These are phyloP conservation scores for Ceratocystis papillata DNA, from an alignment of 2,329 filamentous ascomycete genomes.

Conservation along the genomic window DNA sequence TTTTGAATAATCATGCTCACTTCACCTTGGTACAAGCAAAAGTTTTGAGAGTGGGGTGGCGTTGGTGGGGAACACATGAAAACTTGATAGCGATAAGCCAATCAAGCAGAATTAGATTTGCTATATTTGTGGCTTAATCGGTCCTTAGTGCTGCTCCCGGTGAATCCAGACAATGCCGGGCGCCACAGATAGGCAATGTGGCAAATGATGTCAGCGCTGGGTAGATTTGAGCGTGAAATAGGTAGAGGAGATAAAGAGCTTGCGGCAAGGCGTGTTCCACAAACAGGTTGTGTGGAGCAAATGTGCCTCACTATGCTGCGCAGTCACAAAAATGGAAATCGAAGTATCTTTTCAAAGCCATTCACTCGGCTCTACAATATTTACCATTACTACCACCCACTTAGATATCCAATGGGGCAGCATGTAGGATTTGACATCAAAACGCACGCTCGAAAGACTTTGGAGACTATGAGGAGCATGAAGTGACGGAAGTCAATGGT, in stretches of 20 bases:
- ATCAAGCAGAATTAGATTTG: slow-evolving; percentile 19
- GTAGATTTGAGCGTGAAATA: background rate
- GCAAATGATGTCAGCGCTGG: slow-evolving; percentile 7
- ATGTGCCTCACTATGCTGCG: background rate
- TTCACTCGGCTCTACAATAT: too few species aligned
- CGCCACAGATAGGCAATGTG: slow-evolving; percentile 8
- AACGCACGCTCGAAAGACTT: too few species aligned
- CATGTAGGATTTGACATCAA: too few species aligned
- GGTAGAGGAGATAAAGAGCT: background rate
- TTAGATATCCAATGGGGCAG: too few species aligned
- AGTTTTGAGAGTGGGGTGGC: slow-evolving; percentile 24
- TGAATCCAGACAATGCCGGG: background rate
- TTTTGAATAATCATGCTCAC: slow-evolving; percentile 11
- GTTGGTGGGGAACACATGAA: slow-evolving; percentile 18
- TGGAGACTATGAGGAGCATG: too few species aligned
- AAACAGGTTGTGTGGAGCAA: background rate
- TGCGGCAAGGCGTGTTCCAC: background rate
- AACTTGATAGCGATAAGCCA: slow-evolving; percentile 23
- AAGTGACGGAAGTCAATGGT: too few species aligned
- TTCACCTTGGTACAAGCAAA: slow-evolving; percentile 1
- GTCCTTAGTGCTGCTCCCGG: background rate
- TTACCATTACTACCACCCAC: too few species aligned
- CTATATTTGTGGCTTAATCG: slow-evolving; percentile 11
- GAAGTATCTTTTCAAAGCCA: too few species aligned
- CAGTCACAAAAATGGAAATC: too few species aligned